Evolutionary conservation across 208 protist species (phyloP).

Genomic region (Wallacemonas sp.): DNA sequence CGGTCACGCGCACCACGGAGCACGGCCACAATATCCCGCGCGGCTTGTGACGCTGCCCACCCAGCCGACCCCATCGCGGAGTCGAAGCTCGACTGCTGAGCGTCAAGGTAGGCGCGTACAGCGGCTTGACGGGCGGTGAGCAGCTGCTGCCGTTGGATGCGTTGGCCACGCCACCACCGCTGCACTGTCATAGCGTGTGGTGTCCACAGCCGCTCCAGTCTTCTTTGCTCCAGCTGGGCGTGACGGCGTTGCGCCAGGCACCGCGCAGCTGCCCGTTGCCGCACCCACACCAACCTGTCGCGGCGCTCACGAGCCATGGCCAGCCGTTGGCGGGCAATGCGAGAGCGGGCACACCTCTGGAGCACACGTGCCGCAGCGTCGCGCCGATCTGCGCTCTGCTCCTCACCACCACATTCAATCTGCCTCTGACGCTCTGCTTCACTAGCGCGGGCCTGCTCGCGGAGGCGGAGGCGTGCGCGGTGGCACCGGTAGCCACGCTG

Average conservation of each 20-base stretch:
- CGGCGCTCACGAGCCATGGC: conserved; percentile 19
- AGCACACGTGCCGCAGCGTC: conserved; percentile 34
- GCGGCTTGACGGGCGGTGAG: conserved; percentile 24
- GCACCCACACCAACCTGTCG: not conserved
- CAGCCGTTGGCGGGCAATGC: conserved; percentile 14
- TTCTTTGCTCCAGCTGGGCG: conserved; percentile 27
- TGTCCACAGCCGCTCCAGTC: conserved; percentile 2
- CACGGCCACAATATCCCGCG: conserved; percentile 40
- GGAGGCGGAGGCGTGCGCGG: conserved; percentile 9
- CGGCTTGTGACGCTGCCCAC: conserved; percentile 22
- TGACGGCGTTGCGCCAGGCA: conserved; percentile 25
- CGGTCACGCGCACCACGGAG: conserved; percentile 52
- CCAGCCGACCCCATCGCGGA: conserved; percentile 17
- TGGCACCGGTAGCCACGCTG: conserved; percentile 41
- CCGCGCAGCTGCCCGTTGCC: conserved; percentile 21
- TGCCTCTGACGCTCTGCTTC: not conserved
- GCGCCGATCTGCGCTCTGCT: not conserved
- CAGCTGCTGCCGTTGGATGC: conserved; percentile 9
- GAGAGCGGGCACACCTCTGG: conserved; percentile 34
- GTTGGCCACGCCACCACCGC: conserved; percentile 36
- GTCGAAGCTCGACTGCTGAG: conserved; percentile 27
- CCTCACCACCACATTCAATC: not conserved
- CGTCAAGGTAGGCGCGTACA: conserved; percentile 29
- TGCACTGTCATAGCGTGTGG: conserved; percentile 30
- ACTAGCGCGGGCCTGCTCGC: not conserved